phyloP scores from a whole-genome alignment of 2,329 filamentous ascomycete species.

The Ambrosiella beaveri region DNA sequence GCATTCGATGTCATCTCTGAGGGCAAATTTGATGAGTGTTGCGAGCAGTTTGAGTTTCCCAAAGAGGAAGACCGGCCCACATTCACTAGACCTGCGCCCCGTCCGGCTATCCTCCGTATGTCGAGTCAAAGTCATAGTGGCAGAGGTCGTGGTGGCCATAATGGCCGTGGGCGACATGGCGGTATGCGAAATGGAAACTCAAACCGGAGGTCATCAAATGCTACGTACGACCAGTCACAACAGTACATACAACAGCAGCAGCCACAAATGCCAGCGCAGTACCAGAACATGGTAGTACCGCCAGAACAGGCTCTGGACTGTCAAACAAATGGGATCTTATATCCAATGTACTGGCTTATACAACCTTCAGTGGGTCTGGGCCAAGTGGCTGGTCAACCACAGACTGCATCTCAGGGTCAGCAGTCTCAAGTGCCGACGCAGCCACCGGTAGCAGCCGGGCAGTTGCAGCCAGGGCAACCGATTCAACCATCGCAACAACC shows the following conservation, averaged over 20 bases:
- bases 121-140: constrained; percentile 40
- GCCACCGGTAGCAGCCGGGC: no score
- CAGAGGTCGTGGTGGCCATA: constrained; percentile 21
- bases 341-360: background rate
- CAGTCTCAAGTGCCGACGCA: no score
- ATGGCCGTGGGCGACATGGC: constrained; percentile 31
- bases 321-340: background rate
- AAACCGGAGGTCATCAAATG: constrained; percentile 35
- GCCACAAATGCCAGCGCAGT: constrained; percentile 19
- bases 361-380: background rate
- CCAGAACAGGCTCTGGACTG: background rate
- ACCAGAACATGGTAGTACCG: background rate
- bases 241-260: constrained; percentile 13
- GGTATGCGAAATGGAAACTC: constrained; percentile 27
- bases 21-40: constrained; percentile 65
- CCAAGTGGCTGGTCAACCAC: no score
- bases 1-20: constrained; percentile 71
- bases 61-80: constrained; percentile 52
- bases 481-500: background rate
- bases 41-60: constrained; percentile 75
- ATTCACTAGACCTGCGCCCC: constrained; percentile 38
- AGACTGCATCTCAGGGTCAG: no score
- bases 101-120: constrained; percentile 40
- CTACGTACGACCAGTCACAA: constrained; percentile 25
- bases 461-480: background rate